phyloP scores from a whole-genome alignment of 768 basidiomycete genomes.

The Neoboletus subvelutipes region DNA sequence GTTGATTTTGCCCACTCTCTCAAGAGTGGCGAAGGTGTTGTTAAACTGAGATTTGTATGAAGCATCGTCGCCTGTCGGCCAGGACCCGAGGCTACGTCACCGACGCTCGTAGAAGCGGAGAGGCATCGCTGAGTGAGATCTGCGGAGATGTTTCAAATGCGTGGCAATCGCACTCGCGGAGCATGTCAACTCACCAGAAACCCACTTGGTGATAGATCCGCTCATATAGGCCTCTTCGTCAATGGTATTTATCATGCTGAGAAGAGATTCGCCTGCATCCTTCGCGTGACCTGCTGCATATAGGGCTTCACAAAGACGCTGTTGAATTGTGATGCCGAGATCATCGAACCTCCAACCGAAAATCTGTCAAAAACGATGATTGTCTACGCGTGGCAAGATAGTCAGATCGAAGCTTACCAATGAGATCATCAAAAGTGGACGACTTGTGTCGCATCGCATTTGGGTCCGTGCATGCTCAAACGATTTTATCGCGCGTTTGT shows the following conservation, averaged over 20 bases:
- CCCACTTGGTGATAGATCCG: not conserved
- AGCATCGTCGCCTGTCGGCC: not conserved
- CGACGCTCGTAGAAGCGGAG: not conserved
- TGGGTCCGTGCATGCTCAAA: not conserved
- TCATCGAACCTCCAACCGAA: not conserved
- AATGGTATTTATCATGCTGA: too few species aligned
- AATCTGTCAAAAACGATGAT: too few species aligned
- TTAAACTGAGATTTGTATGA: too few species aligned
- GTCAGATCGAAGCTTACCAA: too few species aligned
- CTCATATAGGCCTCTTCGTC: too few species aligned
- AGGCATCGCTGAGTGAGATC: not conserved
- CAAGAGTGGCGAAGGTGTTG: too few species aligned
- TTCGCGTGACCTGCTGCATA: not conserved
- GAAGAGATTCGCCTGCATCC: not conserved
- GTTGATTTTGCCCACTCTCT: too few species aligned
- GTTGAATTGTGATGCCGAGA: not conserved
- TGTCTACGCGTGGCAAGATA: too few species aligned
- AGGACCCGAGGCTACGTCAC: too few species aligned
- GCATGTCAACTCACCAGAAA: not conserved
- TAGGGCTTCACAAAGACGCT: not conserved
- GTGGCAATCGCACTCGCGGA: not conserved
- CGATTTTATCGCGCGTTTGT: too few species aligned
- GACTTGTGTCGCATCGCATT: not conserved
- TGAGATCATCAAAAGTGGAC: not conserved
- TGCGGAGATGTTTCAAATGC: not conserved